A percentile compares a stretch with the other conserved stretches of the same genome.
phyloP scores from a whole-genome alignment of 108 stramenopile genomes.

The Nannochloropsis gaditana region DNA sequence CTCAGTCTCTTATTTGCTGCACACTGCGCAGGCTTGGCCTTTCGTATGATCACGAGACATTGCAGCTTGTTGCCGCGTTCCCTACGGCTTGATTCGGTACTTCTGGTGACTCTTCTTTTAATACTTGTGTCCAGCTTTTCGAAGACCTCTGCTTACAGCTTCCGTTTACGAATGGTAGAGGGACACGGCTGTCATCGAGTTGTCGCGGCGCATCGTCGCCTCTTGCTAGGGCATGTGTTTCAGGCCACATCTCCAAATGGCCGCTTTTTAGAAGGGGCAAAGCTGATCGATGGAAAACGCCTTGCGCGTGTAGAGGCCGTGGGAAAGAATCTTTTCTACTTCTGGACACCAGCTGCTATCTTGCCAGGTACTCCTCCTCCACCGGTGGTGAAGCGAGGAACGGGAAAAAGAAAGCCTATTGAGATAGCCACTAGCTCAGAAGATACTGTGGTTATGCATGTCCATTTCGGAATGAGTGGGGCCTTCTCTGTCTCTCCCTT shows the following conservation, averaged over 20 bases:
- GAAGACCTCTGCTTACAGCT: background rate
- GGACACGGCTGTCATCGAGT: slow-evolving; percentile 55
- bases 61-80: too few species aligned
- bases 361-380: background rate
- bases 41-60: too few species aligned
- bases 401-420: too few species aligned
- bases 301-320: slow-evolving; percentile 64
- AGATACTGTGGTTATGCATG: slow-evolving; percentile 52
- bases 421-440: too few species aligned
- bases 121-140: too few species aligned
- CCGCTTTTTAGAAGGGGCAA: slow-evolving; percentile 60
- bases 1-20: too few species aligned
- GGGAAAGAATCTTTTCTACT: slow-evolving; percentile 70
- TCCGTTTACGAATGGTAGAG: background rate
- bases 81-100: too few species aligned
- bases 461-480: slow-evolving; percentile 72
- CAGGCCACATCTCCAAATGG: slow-evolving; percentile 61
- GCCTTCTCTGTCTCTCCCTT: slow-evolving; percentile 58
- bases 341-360: slow-evolving; percentile 44
- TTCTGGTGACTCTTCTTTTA: too few species aligned
- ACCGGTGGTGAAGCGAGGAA: too few species aligned
- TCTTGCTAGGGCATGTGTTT: slow-evolving; percentile 60
- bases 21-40: too few species aligned
- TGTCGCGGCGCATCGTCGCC: slow-evolving; percentile 55
- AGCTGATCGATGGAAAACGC: slow-evolving; percentile 55